These are phyloP conservation scores for Nemania sp. DNA, from an alignment of 2,329 filamentous ascomycete genomes.

Conservation along the genomic window DNA sequence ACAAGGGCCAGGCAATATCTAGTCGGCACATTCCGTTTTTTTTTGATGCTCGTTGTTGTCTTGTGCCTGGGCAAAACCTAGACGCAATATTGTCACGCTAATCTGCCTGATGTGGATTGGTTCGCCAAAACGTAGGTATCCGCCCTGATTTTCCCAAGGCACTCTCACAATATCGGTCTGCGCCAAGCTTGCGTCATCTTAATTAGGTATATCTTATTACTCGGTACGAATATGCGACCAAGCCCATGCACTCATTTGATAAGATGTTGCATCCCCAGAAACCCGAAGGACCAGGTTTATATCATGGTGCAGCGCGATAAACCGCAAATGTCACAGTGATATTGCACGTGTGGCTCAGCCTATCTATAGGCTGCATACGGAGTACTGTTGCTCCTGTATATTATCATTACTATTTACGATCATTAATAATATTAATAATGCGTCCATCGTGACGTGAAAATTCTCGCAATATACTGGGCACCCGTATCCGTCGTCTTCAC, in stretches of 20 bases:
- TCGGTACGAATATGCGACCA: no score
- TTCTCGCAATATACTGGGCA: constrained; percentile 8
- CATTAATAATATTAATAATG: constrained; percentile 4
- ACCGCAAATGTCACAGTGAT: constrained; percentile 18
- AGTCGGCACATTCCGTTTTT: constrained; percentile 6
- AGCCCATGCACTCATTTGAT: neutral
- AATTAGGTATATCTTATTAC: no score
- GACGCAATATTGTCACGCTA: no score
- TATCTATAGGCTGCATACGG: constrained; percentile 5
- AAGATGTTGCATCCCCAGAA: constrained; percentile 9
- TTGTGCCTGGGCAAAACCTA: neutral
- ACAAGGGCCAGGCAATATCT: neutral
- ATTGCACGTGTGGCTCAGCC: constrained; percentile 17
- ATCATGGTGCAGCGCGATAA: neutral
- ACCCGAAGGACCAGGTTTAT: constrained; percentile 4
- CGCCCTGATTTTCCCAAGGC: neutral
- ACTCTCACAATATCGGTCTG: neutral
- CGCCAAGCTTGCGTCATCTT: no score
- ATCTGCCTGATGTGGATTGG: no score
- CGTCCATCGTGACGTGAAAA: constrained; percentile 20
- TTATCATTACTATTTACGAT: constrained; percentile 9
- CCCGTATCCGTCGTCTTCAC: neutral
- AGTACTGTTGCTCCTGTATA: neutral
- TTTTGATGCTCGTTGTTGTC: neutral
- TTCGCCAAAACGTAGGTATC: neutral